Evolutionary conservation across 305 asterid species (phyloP).

Genomic region (Striga hermonthica): DNA sequence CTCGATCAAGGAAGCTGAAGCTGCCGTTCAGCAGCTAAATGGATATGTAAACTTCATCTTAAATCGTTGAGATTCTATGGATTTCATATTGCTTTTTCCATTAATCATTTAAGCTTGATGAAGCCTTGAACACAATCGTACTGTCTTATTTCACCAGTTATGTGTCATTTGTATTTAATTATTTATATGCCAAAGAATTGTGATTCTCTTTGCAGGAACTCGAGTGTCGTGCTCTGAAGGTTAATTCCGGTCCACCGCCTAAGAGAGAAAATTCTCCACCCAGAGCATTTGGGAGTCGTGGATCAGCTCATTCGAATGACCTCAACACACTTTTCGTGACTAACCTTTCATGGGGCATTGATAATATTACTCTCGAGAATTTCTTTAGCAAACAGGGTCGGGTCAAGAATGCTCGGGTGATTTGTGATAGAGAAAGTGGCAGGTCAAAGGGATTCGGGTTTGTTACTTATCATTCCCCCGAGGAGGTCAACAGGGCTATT

Average conservation of each 20-base stretch:
- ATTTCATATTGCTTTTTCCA: no score
- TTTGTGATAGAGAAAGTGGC: conserved; percentile 79
- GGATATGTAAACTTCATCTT: conserved; percentile 58
- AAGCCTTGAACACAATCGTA: no score
- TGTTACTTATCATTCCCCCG: conserved; percentile 63
- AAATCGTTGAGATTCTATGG: background rate
- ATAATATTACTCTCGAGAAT: conserved; percentile 59
- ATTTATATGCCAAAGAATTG: no score
- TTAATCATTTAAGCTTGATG: no score
- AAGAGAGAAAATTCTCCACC: conserved; percentile 53
- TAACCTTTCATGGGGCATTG: conserved; percentile 90
- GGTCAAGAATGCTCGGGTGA: conserved; percentile 82
- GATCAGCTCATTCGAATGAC: conserved; percentile 36
- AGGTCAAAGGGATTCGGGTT: conserved; percentile 96
- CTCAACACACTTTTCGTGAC: conserved; percentile 64
- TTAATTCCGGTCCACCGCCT: conserved; percentile 63
- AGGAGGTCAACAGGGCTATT: conserved; percentile 70
- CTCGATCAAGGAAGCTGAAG: conserved; percentile 57
- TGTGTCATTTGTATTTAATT: no score
- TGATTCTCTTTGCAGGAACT: conserved; percentile 47
- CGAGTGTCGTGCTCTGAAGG: conserved; percentile 70
- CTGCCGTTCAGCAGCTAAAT: conserved; percentile 68
- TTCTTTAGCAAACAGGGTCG: conserved; percentile 77
- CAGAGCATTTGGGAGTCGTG: conserved; percentile 47
- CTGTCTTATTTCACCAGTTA: no score